These are phyloP conservation scores for Flaveria brownii DNA, from an alignment of 129 eudicot genomes.

Conservation along the genomic window DNA sequence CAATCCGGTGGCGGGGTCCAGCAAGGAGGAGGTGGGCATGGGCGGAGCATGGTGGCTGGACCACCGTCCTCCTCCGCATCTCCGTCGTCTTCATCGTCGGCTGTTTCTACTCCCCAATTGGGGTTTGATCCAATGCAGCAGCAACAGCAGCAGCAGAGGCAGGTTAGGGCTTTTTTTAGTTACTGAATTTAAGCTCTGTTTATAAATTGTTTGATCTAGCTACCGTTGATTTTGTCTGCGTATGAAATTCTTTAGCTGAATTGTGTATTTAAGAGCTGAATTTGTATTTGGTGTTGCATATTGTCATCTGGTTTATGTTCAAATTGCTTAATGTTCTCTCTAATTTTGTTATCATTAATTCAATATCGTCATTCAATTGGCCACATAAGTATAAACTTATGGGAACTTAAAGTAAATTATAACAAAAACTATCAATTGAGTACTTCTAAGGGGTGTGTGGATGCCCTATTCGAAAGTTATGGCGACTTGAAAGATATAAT, in stretches of 20 bases:
- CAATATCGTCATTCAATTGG: constrained; percentile 7
- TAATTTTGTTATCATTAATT: not conserved
- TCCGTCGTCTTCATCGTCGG: constrained; percentile 83
- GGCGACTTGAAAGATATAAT: not conserved
- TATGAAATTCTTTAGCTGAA: constrained; percentile 18
- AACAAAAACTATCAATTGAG: not conserved
- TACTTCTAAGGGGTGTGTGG: not conserved
- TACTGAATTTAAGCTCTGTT: constrained; percentile 4
- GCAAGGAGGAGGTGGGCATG: constrained; percentile 58
- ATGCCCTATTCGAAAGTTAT: not conserved
- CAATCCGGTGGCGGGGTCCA: constrained; percentile 80
- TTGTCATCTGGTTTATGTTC: not conserved
- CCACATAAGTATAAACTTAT: constrained; percentile 5
- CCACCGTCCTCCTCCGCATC: constrained; percentile 77
- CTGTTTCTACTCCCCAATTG: constrained; percentile 59
- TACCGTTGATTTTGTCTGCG: not conserved
- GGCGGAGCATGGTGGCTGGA: constrained; percentile 53
- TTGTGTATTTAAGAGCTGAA: constrained; percentile 5
- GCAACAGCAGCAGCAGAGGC: constrained; percentile 67
- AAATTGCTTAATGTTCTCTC: not conserved
- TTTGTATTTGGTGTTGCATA: not conserved
- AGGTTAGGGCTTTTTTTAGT: constrained; percentile 60
- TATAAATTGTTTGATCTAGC: constrained; percentile 13
- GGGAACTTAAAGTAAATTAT: not conserved
- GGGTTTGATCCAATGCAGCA: constrained; percentile 58